Evolutionary conservation across 257 asterid species (phyloP).

Genomic region (Lycium barbarum): DNA sequence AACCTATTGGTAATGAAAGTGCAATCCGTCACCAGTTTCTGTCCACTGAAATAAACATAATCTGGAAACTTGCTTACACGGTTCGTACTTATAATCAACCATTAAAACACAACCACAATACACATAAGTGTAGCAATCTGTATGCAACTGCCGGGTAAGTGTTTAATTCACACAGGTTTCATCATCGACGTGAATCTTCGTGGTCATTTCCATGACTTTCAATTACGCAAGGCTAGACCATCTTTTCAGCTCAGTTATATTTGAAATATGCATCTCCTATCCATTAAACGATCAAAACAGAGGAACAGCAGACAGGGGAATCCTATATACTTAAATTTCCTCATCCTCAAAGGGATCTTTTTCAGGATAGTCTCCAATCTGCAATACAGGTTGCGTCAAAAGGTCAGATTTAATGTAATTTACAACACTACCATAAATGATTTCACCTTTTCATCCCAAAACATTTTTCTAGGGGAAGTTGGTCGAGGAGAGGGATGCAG

Average conservation of each 20-base stretch:
- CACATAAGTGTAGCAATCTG: not conserved
- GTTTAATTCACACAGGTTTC: not conserved
- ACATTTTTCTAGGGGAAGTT: not conserved
- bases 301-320: not conserved
- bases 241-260: not conserved
- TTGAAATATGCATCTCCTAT: conserved; percentile 6
- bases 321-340: conserved; percentile 57
- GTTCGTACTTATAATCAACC: not conserved
- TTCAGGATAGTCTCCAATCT: conserved; percentile 95
- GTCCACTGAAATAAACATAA: not conserved
- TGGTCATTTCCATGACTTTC: not conserved
- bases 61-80: not conserved
- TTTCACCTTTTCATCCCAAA: conserved; percentile 4
- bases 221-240: not conserved
- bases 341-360: conserved; percentile 91
- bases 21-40: not conserved
- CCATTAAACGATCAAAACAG: not conserved
- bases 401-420: not conserved
- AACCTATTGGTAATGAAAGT: not conserved
- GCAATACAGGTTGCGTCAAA: conserved; percentile 31
- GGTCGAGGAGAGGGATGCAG: not conserved
- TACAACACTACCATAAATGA: not conserved
- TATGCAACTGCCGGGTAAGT: not conserved
- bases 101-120: not conserved
- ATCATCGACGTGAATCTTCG: not conserved